These are phyloP conservation scores for Cudoniella acicularis DNA, from an alignment of 495 filamentous ascomycete species.

Conservation along the genomic window DNA sequence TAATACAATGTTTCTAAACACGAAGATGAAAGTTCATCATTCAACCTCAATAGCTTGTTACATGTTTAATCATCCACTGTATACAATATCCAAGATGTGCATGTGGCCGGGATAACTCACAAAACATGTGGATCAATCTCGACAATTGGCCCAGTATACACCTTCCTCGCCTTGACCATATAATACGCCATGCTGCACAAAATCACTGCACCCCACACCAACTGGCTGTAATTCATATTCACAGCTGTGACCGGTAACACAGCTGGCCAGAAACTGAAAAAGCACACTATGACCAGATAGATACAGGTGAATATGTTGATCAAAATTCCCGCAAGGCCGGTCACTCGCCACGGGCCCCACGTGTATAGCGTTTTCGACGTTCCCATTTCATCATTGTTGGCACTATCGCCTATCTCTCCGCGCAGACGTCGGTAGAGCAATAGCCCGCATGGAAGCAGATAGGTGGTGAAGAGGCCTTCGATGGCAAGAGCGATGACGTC, in stretches of 20 bases:
- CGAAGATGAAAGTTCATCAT: no score
- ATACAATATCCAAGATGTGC: no score
- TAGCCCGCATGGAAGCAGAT: constrained; percentile 38
- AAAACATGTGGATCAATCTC: no score
- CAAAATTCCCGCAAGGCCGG: constrained; percentile 38
- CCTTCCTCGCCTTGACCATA: constrained; percentile 35
- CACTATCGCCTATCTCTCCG: not conserved
- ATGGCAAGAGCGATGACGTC: constrained; percentile 42
- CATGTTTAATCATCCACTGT: no score
- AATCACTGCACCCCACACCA: constrained; percentile 39
- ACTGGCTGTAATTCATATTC: constrained; percentile 52
- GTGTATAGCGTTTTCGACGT: constrained; percentile 28
- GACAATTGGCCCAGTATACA: constrained; percentile 32
- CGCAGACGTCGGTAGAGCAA: constrained; percentile 28
- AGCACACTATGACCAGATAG: constrained; percentile 33
- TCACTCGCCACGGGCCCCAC: constrained; percentile 49
- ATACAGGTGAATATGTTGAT: constrained; percentile 43
- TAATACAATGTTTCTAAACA: no score
- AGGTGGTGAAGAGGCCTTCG: constrained; percentile 39
- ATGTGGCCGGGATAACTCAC: no score
- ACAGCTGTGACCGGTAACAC: constrained; percentile 31
- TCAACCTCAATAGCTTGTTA: no score
- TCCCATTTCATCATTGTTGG: not conserved
- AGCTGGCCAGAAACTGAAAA: constrained; percentile 32
- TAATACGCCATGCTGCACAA: constrained; percentile 40